phyloP scores from a whole-genome alignment of 176 grass and related monocot species.

The Bonia amplexicaulis region DNA sequence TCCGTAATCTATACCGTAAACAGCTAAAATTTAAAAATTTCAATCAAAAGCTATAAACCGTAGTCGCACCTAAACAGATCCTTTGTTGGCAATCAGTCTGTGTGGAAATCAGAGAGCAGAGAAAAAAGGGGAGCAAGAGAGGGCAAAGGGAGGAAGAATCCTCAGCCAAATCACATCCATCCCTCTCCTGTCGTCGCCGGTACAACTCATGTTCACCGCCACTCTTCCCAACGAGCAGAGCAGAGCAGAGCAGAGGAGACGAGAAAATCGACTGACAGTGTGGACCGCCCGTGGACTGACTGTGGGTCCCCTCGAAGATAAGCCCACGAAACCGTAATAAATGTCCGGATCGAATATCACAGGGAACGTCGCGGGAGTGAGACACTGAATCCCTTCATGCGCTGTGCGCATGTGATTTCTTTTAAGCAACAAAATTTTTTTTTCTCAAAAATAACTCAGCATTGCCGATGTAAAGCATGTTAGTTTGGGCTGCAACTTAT shows the following conservation, averaged over 20 bases:
- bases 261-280: background rate
- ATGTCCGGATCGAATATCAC: background rate
- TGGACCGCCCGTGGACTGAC: conserved; percentile 1
- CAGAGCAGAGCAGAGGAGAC: background rate
- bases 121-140: background rate
- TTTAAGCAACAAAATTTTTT: background rate
- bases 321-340: conserved; percentile 29
- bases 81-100: no score
- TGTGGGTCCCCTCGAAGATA: background rate
- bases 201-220: conserved; percentile 11
- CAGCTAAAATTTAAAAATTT: no score
- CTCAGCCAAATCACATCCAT: conserved; percentile 19
- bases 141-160: background rate
- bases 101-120: conserved; percentile 3
- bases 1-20: no score
- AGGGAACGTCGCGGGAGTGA: background rate
- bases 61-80: no score
- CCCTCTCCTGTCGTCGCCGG: background rate
- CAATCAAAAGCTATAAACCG: no score
- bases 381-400: background rate
- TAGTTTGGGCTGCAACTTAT: no score
- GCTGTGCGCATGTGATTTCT: background rate
- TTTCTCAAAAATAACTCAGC: no score
- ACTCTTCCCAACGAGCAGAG: background rate
- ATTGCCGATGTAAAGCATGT: no score